Percentiles rank a stretch among this genome's conserved stretches.
Conservation (phyloP, 768 basidiomycete species). For the Tylopilus sp. region DNA sequence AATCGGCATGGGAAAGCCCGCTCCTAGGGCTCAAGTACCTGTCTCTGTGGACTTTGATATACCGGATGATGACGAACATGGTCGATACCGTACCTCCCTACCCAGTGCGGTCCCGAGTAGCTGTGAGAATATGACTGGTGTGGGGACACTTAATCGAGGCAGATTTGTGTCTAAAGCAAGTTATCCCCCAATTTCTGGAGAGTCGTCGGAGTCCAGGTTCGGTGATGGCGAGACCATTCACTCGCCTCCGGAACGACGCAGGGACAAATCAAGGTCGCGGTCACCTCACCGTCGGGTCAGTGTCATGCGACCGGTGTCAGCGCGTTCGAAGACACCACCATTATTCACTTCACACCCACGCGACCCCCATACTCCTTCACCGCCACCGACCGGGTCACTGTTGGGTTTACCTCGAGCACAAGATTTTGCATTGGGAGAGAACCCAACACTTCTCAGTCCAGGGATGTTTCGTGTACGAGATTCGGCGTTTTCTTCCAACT, state of each 20-base stretch:
- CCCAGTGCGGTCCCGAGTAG: slow-evolving; percentile 53
- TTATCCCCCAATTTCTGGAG: slow-evolving; percentile 11
- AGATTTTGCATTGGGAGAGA: slow-evolving; percentile 23
- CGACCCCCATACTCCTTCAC: slow-evolving; percentile 24
- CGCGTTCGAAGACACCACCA: slow-evolving; percentile 41
- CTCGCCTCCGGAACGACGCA: slow-evolving; percentile 17
- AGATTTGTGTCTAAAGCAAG: slow-evolving; percentile 23
- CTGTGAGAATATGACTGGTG: slow-evolving; percentile 63
- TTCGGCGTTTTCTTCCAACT: slow-evolving; percentile 54
- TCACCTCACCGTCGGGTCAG: slow-evolving; percentile 25
- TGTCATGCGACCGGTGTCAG: slow-evolving; percentile 33
- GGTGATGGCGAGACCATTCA: slow-evolving; percentile 17
- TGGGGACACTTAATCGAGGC: slow-evolving; percentile 42
- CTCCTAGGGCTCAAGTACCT: slow-evolving; percentile 61
- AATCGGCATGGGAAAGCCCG: slow-evolving; percentile 56
- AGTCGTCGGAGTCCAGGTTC: slow-evolving; percentile 6
- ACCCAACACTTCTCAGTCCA: slow-evolving; percentile 45
- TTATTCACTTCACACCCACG: slow-evolving; percentile 30
- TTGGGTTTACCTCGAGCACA: slow-evolving; percentile 17
- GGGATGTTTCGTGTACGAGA: slow-evolving; percentile 57
- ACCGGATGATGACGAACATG: slow-evolving; percentile 32
- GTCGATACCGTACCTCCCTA: slow-evolving; percentile 40
- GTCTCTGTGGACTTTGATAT: slow-evolving; percentile 49
- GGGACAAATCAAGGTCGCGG: slow-evolving; percentile 21
- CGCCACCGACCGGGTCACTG: slow-evolving; percentile 16